Conservation (phyloP, 2,329 filamentous ascomycete species). For the Diplocarpon mali region DNA sequence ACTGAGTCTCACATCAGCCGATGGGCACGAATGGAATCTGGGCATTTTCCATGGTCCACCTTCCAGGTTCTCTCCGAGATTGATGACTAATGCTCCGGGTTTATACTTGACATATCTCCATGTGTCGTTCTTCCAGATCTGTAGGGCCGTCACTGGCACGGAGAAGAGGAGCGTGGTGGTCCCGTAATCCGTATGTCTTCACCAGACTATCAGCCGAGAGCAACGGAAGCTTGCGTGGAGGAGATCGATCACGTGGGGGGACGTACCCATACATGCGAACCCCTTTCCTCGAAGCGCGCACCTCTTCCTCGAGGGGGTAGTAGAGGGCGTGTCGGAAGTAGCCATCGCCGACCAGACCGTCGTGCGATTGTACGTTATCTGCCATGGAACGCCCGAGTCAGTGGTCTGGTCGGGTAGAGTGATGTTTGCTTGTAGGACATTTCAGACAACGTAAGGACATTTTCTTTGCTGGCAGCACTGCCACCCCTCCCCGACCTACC, state of each 20-base stretch:
- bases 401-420: too few species aligned
- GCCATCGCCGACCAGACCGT: slow-evolving; percentile 32
- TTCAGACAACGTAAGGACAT: background rate
- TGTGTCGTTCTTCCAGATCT: slow-evolving; percentile 34
- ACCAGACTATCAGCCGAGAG: background rate
- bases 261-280: slow-evolving; percentile 31
- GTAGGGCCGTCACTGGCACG: slow-evolving; percentile 36
- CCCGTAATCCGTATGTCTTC: slow-evolving; percentile 38
- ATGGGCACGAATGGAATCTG: too few species aligned
- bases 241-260: background rate
- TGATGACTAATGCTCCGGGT: slow-evolving; percentile 36
- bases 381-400: background rate
- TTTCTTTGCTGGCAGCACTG: too few species aligned
- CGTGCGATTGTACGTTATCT: slow-evolving; percentile 33
- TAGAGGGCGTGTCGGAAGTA: slow-evolving; percentile 37
- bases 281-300: slow-evolving; percentile 27
- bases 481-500: slow-evolving; percentile 2
- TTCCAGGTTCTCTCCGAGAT: slow-evolving; percentile 33
- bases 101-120: slow-evolving; percentile 37
- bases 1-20: slow-evolving; percentile 23
- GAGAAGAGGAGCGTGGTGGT: slow-evolving; percentile 36
- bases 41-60: background rate
- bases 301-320: slow-evolving; percentile 29
- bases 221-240: background rate
- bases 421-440: too few species aligned